Evolutionary conservation across 176 grass and related monocot genomes (phyloP).

Genomic region (Tillandsia fasciculata): DNA sequence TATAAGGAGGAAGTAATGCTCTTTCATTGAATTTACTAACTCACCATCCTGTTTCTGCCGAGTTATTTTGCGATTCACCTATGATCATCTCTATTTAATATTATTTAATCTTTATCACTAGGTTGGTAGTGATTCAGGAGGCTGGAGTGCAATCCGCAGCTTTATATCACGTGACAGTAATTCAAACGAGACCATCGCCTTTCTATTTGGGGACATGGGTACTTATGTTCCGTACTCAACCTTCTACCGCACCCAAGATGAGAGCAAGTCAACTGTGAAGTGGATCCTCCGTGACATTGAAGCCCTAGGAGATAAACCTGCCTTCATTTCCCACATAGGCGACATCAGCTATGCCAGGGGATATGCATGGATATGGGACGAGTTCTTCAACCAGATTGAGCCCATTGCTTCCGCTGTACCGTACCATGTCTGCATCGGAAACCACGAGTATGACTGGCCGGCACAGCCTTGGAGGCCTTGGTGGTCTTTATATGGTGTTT

Average conservation of each 20-base stretch:
- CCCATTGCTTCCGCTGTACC: slow-evolving; percentile 65
- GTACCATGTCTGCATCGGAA: slow-evolving; percentile 96
- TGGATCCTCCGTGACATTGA: slow-evolving; percentile 78
- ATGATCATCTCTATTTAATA: neutral
- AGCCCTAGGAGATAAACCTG: slow-evolving; percentile 71
- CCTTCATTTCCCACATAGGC: slow-evolving; percentile 83
- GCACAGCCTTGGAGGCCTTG: slow-evolving; percentile 79
- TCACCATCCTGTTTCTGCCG: neutral
- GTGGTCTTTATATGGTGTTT: slow-evolving; percentile 41
- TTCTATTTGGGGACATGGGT: slow-evolving; percentile 94
- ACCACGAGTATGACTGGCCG: slow-evolving; percentile 97
- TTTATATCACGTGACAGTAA: slow-evolving; percentile 75
- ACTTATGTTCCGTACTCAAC: slow-evolving; percentile 78
- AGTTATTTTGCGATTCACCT: neutral
- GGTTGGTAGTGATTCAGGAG: slow-evolving; percentile 67
- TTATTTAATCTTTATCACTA: slow-evolving; percentile 23
- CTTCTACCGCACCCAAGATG: slow-evolving; percentile 62
- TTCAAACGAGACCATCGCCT: slow-evolving; percentile 66
- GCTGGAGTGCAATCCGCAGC: slow-evolving; percentile 68
- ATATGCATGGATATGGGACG: slow-evolving; percentile 88
- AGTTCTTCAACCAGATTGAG: slow-evolving; percentile 90
- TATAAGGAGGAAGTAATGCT: neutral
- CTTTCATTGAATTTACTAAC: neutral
- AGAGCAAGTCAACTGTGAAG: slow-evolving; percentile 75
- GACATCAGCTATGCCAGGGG: slow-evolving; percentile 96